Base-by-base conservation (phyloP, 768 basidiomycete genomes). In the Galerina sulciceps region DNA sequence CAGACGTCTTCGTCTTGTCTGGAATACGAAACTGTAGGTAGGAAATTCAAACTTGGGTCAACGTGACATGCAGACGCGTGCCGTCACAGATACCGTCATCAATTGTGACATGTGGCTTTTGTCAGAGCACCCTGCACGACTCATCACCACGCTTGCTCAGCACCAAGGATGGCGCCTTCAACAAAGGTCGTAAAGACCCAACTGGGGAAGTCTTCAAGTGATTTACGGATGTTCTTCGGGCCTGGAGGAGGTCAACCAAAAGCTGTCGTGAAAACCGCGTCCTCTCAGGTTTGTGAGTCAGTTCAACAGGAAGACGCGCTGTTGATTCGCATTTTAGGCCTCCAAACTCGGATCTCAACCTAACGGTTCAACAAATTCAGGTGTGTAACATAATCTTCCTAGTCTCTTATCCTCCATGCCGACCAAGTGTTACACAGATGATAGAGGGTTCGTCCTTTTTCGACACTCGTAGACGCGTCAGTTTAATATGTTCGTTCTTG, bases 171-270 rank as follows among this genome's bases (percentile, higher is more conserved):
- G 66, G 52, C 63, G 20, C 66, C 66, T 10, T 15, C 63, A 31
- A 20, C 62, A 11, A 65, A 65, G 35, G 50, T 49, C 20, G 22
- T 51, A 0, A 70, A 70, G 50, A 55, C 36, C 5, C 65, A 65
- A 49, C 34, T 47, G 15, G 52, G 23, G 0, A 67, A 65, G 37
- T 52, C 54, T 10, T 42, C 55, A n/a, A 62, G 54, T n/a, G 59
- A 64, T 38, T 22, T 70, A 31, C 62, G 64, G n/a, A 64, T 67
- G 65, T 70, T 70, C 53, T 70, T 70, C 44, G 65, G 61, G n/a
- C 60, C 63, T 17, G 22, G 58, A n/a, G 64, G 68, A 37, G 58
- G 59, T 35, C 65, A 65, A 46, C 65, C 68, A 47, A 69, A 67
- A 44, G 9, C 61, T 13, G 37, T 67, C 11, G n/a, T 46, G 34